Evolutionary conservation across 208 protist species (phyloP).

Genomic region (Novymonas esmeraldas): DNA sequence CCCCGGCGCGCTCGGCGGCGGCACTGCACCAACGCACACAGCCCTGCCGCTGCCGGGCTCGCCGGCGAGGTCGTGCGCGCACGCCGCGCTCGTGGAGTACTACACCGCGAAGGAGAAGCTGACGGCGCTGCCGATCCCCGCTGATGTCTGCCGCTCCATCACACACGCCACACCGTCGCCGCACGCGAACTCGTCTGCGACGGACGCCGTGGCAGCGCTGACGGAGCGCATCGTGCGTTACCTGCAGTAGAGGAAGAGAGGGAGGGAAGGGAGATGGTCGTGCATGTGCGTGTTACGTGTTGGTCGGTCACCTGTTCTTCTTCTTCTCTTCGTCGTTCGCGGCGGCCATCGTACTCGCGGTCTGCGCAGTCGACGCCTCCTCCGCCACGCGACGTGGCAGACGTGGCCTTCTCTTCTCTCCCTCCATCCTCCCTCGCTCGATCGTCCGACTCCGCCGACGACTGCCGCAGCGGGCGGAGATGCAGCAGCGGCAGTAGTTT

Average conservation of each 20-base stretch:
- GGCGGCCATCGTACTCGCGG: too few species aligned
- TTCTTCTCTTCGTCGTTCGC: slow-evolving; percentile 5
- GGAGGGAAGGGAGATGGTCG: background rate
- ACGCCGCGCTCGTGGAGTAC: slow-evolving; percentile 13
- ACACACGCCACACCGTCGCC: background rate
- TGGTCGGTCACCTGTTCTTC: background rate
- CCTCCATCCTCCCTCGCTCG: background rate
- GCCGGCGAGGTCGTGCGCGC: background rate
- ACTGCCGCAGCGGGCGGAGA: too few species aligned
- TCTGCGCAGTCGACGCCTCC: too few species aligned
- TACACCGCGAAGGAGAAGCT: slow-evolving; percentile 12
- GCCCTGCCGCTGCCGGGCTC: background rate
- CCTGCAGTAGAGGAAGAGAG: slow-evolving; percentile 1
- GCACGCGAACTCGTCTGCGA: background rate
- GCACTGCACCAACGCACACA: too few species aligned
- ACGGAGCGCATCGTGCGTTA: slow-evolving; percentile 3
- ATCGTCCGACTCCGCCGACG: too few species aligned
- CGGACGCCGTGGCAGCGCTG: background rate
- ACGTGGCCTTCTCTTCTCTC: too few species aligned
- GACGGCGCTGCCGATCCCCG: background rate
- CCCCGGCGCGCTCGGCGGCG: too few species aligned
- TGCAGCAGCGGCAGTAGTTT: background rate
- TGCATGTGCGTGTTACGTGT: background rate
- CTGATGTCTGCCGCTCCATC: background rate
- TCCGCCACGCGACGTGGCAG: too few species aligned